Evolutionary conservation across 78 protist species (phyloP), one percentile per base, ranked within the genome.

Genomic region (Polysphondylium violaceum): DNA sequence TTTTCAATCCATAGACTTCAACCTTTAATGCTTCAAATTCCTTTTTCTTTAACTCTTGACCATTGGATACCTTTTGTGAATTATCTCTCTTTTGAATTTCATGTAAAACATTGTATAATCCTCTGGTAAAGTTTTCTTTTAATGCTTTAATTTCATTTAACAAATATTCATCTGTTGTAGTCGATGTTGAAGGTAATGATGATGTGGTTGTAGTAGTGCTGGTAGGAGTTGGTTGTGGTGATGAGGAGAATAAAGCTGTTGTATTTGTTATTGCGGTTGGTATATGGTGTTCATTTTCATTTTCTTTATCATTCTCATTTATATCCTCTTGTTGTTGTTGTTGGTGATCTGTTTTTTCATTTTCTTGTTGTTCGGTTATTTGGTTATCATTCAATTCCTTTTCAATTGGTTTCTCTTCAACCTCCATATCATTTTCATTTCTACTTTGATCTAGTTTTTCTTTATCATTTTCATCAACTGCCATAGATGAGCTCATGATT

Each of bases 51-150:
- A 41, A n/a, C 38, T 72, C 78, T 5, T 36, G 29, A 65, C 40
- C 40, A 25, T 65, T 65, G 40, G 35, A 38, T n/a, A n/a, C n/a
- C 16, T 56, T 56, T 19, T 72, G 59, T 8, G 64, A 50, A 72
- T 44, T 31, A 33, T 72, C 51, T 19, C 51, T 72, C 63, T 72
- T 72, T 50, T 72, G 78, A 44, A 72, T 72, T 33, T 72, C 78
- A 0, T 53, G 31, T 27, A 72, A 31, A n/a, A 72, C 21, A n/a
- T 53, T 50, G 33, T 29, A 72, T 31, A 25, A 31, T 43, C 60
- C 35, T 56, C 51, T 72, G 14, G 60, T 72, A 31, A 72, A 25
- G 16, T 17, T 29, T 33, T 72, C 78, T 51, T 50, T 72, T 27
- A 72, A 25, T 72, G 9, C 31, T 19, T 72, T 50, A 50, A 50